These are phyloP conservation scores for Hortaea sp. DNA, from an alignment of 2,329 filamentous ascomycete species.

Conservation along the genomic window DNA sequence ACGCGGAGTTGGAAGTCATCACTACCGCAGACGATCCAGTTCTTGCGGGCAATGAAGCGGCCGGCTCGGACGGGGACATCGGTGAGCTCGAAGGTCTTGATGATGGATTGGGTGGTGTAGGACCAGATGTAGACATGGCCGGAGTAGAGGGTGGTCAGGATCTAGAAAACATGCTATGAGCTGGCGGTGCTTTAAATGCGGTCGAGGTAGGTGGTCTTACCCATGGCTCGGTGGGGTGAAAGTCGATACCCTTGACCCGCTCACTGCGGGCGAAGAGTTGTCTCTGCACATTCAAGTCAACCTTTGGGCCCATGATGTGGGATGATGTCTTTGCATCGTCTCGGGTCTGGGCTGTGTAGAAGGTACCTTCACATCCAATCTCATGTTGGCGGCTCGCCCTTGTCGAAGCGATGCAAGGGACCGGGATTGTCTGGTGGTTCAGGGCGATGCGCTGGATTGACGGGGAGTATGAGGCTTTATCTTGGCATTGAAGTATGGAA, in stretches of 20 bases:
- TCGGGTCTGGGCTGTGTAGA: not conserved
- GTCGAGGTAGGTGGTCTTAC: constrained; percentile 36
- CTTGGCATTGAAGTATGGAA: not conserved
- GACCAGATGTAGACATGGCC: constrained; percentile 99
- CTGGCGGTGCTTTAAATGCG: constrained; percentile 15
- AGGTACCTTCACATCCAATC: constrained; percentile 49
- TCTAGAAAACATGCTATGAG: constrained; percentile 25
- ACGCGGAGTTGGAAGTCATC: constrained; percentile 84
- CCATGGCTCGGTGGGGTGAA: constrained; percentile 95
- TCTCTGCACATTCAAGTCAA: constrained; percentile 45
- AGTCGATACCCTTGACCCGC: constrained; percentile 95
- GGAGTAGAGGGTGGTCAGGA: constrained; percentile 89
- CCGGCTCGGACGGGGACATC: constrained; percentile 96
- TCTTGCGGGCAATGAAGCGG: constrained; percentile 94
- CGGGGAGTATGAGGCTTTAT: not conserved
- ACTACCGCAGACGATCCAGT: constrained; percentile 69
- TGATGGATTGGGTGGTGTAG: constrained; percentile 89
- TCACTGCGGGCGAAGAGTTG: constrained; percentile 83
- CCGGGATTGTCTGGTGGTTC: constrained; percentile 8
- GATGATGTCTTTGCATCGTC: not conserved
- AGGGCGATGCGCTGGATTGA: not conserved
- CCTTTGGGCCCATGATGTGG: constrained; percentile 28
- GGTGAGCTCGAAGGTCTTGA: constrained; percentile 98
- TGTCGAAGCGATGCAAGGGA: constrained; percentile 17
- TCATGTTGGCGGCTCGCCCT: constrained; percentile 32